Evolutionary conservation across 2,329 filamentous ascomycete species (phyloP).

Genomic region (Fusarium pseudograminearum): DNA sequence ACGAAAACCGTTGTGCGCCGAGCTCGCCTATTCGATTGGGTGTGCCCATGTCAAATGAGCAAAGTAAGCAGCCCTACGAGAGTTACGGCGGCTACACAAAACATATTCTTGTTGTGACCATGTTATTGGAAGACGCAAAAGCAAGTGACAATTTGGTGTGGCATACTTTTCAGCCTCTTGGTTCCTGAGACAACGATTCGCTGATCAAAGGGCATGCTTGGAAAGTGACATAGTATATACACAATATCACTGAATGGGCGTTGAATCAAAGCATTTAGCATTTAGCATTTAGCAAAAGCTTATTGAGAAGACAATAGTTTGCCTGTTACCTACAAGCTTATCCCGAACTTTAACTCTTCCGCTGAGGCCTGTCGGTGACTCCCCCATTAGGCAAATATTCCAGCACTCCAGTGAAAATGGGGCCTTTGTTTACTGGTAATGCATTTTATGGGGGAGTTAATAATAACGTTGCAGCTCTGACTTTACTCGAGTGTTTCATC

Average conservation of each 20-base stretch:
- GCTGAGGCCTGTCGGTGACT: conserved; percentile 33
- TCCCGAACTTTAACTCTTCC: conserved; percentile 26
- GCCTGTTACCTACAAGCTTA: conserved; percentile 5
- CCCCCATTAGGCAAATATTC: conserved; percentile 31
- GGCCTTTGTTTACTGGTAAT: conserved; percentile 12
- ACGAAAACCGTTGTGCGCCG: conserved; percentile 20
- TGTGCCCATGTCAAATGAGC: conserved; percentile 23
- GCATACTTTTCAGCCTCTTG: conserved; percentile 8
- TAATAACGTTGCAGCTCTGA: conserved; percentile 23
- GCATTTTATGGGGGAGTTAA: conserved; percentile 17
- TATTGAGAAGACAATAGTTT: not conserved
- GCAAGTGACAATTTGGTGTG: not conserved
- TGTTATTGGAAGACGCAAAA: not conserved
- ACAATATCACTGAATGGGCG: conserved; percentile 16
- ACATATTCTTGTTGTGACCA: not conserved
- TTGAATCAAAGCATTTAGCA: not conserved
- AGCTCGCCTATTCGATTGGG: conserved; percentile 42
- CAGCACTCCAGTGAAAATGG: conserved; percentile 11
- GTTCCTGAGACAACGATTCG: conserved; percentile 3
- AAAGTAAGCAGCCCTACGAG: conserved; percentile 42
- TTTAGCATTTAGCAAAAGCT: conserved; percentile 1
- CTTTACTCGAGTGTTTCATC: conserved; percentile 38
- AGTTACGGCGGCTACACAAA: conserved; percentile 33
- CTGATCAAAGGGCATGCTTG: not conserved
- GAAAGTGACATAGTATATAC: not conserved